Percentiles rank a stretch among this genome's conserved stretches.
phyloP scores from a whole-genome alignment of 2,329 filamentous ascomycete species.

The Fusarium sp. region DNA sequence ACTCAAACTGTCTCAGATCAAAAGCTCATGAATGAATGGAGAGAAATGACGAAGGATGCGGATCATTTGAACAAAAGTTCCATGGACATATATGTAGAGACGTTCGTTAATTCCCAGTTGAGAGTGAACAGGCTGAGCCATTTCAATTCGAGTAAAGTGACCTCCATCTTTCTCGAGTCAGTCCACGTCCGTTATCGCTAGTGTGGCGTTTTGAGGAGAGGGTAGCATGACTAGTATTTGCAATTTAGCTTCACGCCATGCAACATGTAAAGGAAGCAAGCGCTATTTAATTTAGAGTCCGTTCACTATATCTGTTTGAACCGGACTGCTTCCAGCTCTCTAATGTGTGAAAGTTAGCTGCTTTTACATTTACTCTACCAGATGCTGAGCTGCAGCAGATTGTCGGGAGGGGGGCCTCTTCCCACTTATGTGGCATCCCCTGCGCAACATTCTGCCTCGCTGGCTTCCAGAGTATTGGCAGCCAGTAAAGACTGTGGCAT shows the following conservation, averaged over 20 bases:
- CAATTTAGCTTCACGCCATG: not conserved
- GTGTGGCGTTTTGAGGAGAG: not conserved
- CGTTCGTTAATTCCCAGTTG: not conserved
- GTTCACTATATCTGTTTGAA: fast-evolving
- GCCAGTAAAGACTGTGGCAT: too few species aligned
- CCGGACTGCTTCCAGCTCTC: too few species aligned
- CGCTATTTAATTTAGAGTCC: too few species aligned
- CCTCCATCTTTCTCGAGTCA: not conserved
- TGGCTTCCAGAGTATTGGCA: not conserved
- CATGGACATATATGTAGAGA: not conserved
- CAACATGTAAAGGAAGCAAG: not conserved
- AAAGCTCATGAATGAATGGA: not conserved
- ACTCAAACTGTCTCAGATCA: not conserved
- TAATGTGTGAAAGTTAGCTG: too few species aligned
- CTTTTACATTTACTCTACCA: not conserved
- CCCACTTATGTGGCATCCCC: not conserved
- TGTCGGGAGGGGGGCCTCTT: fast-evolving
- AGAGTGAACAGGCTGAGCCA: not conserved
- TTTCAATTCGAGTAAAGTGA: not conserved
- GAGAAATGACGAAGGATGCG: not conserved
- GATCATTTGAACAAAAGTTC: constrained; percentile 13
- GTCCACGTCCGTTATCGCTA: not conserved
- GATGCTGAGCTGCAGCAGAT: too few species aligned
- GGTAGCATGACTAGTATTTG: not conserved
- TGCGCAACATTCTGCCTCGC: too few species aligned